phyloP scores from a whole-genome alignment of 441 rosid species.

The Syzygium malaccense region DNA sequence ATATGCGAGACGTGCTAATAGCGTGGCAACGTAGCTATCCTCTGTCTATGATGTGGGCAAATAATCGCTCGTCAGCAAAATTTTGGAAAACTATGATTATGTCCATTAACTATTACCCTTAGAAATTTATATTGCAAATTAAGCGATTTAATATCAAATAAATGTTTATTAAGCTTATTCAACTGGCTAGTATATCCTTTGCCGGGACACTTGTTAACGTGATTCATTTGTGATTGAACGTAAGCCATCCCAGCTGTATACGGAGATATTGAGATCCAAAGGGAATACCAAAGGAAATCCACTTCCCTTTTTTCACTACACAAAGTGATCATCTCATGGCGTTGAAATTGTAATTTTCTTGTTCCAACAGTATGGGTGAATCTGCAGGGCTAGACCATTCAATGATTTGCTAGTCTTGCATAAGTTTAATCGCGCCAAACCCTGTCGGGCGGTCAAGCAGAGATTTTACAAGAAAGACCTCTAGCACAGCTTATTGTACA shows the following conservation, averaged over 20 bases:
- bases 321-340: background rate
- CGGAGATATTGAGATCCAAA: background rate
- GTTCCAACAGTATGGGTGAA: background rate
- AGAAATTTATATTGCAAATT: background rate
- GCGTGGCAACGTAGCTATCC: background rate
- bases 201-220: fast-evolving
- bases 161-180: background rate
- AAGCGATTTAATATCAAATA: background rate
- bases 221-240: background rate
- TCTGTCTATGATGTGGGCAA: background rate
- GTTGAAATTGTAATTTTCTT: background rate
- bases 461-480: background rate
- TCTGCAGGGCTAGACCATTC: background rate
- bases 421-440: background rate
- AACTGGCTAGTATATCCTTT: background rate
- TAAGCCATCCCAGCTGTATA: background rate
- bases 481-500: background rate
- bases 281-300: background rate
- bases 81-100: background rate
- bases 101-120: background rate
- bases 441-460: background rate
- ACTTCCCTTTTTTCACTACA: background rate
- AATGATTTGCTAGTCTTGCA: background rate
- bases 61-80: background rate
- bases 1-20: background rate